Evolutionary conservation across 1,284 basidiomycete species (phyloP), one percentile per base, ranked within the genome.

Genomic region (Apiotrichum gamsii): DNA sequence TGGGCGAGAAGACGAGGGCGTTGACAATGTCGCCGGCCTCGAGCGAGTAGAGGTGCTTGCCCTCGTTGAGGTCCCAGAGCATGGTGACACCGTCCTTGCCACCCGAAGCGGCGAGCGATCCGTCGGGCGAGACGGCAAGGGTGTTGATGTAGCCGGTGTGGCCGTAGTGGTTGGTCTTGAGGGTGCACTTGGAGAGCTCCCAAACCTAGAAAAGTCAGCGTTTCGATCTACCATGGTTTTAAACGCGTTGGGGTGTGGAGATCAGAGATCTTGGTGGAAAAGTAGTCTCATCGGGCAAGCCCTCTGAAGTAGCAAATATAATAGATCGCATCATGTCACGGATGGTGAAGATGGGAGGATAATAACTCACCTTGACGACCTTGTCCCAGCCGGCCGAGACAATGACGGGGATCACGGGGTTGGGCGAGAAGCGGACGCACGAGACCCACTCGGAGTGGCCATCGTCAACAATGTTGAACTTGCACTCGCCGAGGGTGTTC

Each of bases 401-500:
- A 65, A 99, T 97, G 67, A 97, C 93, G 54, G 95, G 93, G 81
- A 95, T 98, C 77, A 84, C 70, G 59, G 94, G 86, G 76, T 98
- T 99, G 54, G 95, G 95, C 78, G 90, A 95, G 82, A 99, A 99
- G 73, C 95, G 87, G 45, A 99, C 95, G 75, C 95, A 98, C 50
- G 91, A 97, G 58, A 99, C 94, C 91, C 91, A 96, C 77, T 94
- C 91, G 49, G 82, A 77, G 79, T 96, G 95, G 60, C 94, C 91
- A 65, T 98, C 95, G 65, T 98, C 94, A 77, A 90, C 90, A 77
- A 99, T 99, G 76, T 97, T 90, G 75, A 91, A 98, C 77, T 98
- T 99, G 82, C 95, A 98, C 77, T 99, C 95, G 72, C 95, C 95
- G 59, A 99, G 85, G 58, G 95, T 99, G 80, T 99, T 98, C 95